Percentiles rank a stretch among this genome's conserved stretches.
These are phyloP conservation scores for Sonneratia caseolaris DNA, from an alignment of 345 rosid genomes.

Conservation along the genomic window DNA sequence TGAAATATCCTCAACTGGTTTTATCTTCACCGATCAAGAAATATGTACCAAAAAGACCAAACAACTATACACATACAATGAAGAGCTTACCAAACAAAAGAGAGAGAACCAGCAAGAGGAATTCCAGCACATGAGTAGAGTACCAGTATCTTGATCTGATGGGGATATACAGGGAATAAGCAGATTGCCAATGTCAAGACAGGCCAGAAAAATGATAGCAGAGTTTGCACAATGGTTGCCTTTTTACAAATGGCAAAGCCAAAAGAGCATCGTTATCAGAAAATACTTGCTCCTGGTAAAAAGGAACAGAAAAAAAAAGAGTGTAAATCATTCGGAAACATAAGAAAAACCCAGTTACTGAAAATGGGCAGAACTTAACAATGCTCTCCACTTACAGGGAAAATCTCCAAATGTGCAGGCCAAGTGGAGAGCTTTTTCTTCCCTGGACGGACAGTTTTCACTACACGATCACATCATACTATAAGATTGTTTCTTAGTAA, in stretches of 20 bases:
- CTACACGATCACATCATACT: slow-evolving; percentile 96
- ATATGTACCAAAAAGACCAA: not conserved
- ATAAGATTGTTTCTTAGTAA: slow-evolving; percentile 73
- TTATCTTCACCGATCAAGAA: not conserved
- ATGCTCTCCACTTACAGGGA: slow-evolving; percentile 50
- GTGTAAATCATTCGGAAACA: not conserved
- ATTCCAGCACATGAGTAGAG: slow-evolving; percentile 86
- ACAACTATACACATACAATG: not conserved
- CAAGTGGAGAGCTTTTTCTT: slow-evolving; percentile 94
- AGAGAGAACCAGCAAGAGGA: slow-evolving; percentile 70
- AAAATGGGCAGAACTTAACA: not conserved
- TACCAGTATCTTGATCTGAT: slow-evolving; percentile 74
- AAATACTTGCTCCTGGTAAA: slow-evolving; percentile 77
- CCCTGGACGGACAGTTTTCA: slow-evolving; percentile 96
- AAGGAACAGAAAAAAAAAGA: not conserved
- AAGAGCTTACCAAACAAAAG: slow-evolving; percentile 58
- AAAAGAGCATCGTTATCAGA: slow-evolving; percentile 88
- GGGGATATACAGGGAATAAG: slow-evolving; percentile 95
- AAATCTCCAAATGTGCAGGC: slow-evolving; percentile 97
- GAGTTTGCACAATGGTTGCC: slow-evolving; percentile 88
- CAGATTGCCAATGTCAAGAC: slow-evolving; percentile 92
- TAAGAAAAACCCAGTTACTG: not conserved
- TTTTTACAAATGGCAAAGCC: slow-evolving; percentile 90
- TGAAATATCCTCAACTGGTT: not conserved
- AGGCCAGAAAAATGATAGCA: slow-evolving; percentile 96